phyloP scores from a whole-genome alignment of 2,329 filamentous ascomycete species.

The Aureobasidium sp. region DNA sequence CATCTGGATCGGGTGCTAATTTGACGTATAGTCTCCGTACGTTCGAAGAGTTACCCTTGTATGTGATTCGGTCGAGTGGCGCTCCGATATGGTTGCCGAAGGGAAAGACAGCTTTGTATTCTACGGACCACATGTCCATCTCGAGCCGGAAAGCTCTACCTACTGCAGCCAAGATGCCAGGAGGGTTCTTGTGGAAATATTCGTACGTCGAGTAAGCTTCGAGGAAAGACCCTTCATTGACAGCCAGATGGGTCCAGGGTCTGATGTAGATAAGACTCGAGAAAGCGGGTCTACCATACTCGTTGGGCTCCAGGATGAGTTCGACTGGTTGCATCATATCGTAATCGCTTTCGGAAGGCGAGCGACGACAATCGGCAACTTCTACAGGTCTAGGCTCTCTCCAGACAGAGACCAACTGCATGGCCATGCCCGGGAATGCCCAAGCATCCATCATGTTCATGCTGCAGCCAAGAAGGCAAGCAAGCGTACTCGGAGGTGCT shows the following conservation, averaged over 20 bases:
- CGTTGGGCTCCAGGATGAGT: background rate
- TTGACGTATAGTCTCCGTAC: constrained; percentile 26
- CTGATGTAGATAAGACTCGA: constrained; percentile 46
- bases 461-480: constrained; percentile 49
- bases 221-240: constrained; percentile 71
- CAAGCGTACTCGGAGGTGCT: constrained; percentile 54
- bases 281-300: background rate
- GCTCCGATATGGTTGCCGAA: constrained; percentile 49
- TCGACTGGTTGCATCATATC: background rate
- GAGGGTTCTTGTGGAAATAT: constrained; percentile 57
- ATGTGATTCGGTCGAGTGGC: constrained; percentile 16
- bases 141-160: constrained; percentile 34
- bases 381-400: background rate
- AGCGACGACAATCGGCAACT: background rate
- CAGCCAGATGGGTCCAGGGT: constrained; percentile 55
- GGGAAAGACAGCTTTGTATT: constrained; percentile 60
- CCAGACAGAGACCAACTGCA: constrained; percentile 21
- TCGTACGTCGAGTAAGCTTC: constrained; percentile 62
- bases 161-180: constrained; percentile 43
- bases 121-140: constrained; percentile 4
- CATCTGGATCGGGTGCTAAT: constrained; percentile 32
- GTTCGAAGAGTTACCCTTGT: background rate
- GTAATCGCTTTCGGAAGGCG: background rate
- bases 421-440: constrained; percentile 25
- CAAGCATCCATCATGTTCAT: constrained; percentile 39